Conservation (phyloP, 108 stramenopile genomes). For the Stephanodiscus minutulus region DNA sequence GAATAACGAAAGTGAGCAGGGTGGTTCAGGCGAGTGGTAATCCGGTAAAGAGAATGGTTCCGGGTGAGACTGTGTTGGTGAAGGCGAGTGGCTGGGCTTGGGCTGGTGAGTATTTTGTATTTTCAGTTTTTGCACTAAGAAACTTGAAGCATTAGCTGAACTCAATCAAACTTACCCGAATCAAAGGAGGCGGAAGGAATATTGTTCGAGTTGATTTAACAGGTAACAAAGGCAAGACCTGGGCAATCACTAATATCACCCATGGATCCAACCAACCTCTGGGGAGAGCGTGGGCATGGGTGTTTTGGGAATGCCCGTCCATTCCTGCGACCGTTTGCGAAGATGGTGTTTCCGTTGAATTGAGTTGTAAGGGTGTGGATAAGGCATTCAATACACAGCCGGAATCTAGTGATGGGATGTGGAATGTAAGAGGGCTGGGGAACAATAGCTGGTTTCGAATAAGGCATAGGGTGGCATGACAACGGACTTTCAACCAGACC, state of each 20-base stretch:
- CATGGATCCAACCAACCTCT: constrained; percentile 70
- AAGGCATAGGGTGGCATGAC: constrained; percentile 13
- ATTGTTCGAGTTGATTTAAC: constrained; percentile 86
- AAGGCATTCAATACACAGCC: constrained; percentile 78
- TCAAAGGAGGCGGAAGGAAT: constrained; percentile 68
- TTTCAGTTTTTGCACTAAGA: not conserved
- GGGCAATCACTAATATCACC: constrained; percentile 63
- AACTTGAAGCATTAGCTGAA: not conserved
- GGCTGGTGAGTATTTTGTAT: constrained; percentile 56
- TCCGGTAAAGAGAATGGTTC: constrained; percentile 31
- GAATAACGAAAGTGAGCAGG: constrained; percentile 64
- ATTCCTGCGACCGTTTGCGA: constrained; percentile 68
- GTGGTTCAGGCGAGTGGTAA: not conserved
- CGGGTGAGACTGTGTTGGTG: constrained; percentile 67
- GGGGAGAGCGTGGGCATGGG: constrained; percentile 87
- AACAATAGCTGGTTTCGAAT: constrained; percentile 79
- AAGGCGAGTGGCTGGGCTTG: constrained; percentile 82
- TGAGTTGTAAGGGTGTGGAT: constrained; percentile 84
- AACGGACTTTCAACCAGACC: too few relatives aligned
- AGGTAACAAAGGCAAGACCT: constrained; percentile 71
- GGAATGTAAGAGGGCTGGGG: constrained; percentile 85
- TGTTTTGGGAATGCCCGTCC: constrained; percentile 79
- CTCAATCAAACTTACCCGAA: not conserved
- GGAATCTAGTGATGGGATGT: constrained; percentile 66
- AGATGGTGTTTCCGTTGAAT: constrained; percentile 59